Percentiles rank a stretch among this genome's conserved stretches.
These are phyloP conservation scores for Funneliformis caledonium DNA, from an alignment of 371 early-diverging fungal genomes.

Conservation along the genomic window DNA sequence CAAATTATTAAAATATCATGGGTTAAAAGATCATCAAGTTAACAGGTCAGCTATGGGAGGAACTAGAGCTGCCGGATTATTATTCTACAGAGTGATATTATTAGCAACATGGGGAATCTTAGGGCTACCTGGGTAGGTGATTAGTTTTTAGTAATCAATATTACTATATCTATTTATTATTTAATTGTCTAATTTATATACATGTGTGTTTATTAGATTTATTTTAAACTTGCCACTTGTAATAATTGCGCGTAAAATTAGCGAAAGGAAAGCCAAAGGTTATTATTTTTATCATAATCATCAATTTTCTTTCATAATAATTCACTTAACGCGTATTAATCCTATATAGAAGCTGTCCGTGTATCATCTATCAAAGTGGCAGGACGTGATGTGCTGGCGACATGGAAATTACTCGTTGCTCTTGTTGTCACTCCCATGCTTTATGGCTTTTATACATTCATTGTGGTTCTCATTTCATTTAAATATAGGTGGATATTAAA, in stretches of 20 bases:
- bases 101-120: conserved; percentile 72
- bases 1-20: conserved; percentile 84
- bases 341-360: conserved; percentile 74
- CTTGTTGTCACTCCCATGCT: conserved; percentile 78
- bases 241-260: conserved; percentile 71
- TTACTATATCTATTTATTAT: not conserved
- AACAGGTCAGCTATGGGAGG: conserved; percentile 75
- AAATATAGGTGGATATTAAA: conserved; percentile 48
- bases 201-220: conserved; percentile 46
- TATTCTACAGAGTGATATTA: conserved; percentile 68
- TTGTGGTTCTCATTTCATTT: conserved; percentile 56
- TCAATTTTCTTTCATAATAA: not conserved
- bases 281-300: not conserved
- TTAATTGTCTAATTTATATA: conserved; percentile 2
- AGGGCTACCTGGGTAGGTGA: conserved; percentile 83
- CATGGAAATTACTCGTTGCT: conserved; percentile 94
- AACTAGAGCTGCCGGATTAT: conserved; percentile 70
- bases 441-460: conserved; percentile 72
- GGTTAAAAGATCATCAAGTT: conserved; percentile 96
- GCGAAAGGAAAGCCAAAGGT: conserved; percentile 79
- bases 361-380: conserved; percentile 91
- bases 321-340: conserved; percentile 15
- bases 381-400: conserved; percentile 93
- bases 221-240: conserved; percentile 82
- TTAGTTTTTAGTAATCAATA: not conserved